Conservation (phyloP, 129 eudicot genomes). For the Kitagawia praeruptora region DNA sequence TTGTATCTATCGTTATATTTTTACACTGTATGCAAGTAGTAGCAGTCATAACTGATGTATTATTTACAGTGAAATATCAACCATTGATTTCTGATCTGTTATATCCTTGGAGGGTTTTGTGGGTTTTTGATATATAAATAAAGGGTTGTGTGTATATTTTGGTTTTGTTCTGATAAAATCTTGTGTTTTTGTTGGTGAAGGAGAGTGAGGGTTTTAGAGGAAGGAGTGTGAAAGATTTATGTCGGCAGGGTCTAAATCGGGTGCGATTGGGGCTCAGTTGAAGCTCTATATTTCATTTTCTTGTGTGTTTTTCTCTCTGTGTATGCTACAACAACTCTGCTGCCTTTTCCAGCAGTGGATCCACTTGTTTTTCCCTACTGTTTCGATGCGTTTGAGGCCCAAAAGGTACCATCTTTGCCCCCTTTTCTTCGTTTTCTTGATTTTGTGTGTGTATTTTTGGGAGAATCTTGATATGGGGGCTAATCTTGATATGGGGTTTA, state of each 20-base stretch:
- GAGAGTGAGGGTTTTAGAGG: conserved; percentile 16
- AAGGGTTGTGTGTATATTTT: conserved; percentile 20
- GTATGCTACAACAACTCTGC: conserved; percentile 51
- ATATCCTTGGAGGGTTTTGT: background rate
- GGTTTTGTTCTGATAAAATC: conserved; percentile 9
- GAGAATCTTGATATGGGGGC: background rate
- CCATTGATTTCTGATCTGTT: conserved; percentile 12
- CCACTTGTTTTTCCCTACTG: conserved; percentile 39
- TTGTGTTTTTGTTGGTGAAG: conserved; percentile 1
- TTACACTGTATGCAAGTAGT: background rate
- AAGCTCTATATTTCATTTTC: conserved; percentile 45
- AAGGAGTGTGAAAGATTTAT: conserved; percentile 30
- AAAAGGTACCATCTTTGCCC: conserved; percentile 46
- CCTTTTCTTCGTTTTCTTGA: background rate
- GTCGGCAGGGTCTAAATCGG: conserved; percentile 64
- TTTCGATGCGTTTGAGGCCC: conserved; percentile 99
- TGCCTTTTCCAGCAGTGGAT: conserved; percentile 55
- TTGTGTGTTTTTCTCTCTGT: conserved; percentile 11
- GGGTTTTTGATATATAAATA: background rate
- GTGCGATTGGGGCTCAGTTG: conserved; percentile 51
- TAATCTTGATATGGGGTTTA: conserved; percentile 19
- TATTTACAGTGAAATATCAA: conserved; percentile 1
- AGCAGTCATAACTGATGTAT: background rate
- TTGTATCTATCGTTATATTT: background rate
- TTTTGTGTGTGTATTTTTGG: background rate